A percentile compares a stretch with the other conserved stretches of the same genome.
These are phyloP conservation scores for Komagataella populi DNA, from an alignment of 805 yeast species.

Conservation along the genomic window DNA sequence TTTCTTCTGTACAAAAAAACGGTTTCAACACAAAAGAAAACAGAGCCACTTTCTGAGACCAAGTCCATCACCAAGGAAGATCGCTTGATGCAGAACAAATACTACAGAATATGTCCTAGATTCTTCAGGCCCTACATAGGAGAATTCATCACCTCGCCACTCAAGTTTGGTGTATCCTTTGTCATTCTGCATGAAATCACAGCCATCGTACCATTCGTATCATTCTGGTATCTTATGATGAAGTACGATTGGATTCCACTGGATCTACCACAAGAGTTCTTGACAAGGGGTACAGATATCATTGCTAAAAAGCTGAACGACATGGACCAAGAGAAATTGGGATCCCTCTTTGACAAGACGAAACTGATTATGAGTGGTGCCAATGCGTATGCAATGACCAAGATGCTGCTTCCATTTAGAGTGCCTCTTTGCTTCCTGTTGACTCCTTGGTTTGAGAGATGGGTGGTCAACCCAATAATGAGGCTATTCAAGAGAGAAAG, in stretches of 20 bases:
- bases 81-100: slow-evolving; percentile 14
- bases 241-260: slow-evolving; percentile 25
- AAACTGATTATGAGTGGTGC: slow-evolving; percentile 19
- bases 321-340: slow-evolving; percentile 4
- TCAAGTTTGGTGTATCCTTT: slow-evolving; percentile 29
- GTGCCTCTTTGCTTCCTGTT: slow-evolving; percentile 14
- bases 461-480: slow-evolving; percentile 17
- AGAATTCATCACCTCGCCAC: slow-evolving; percentile 16
- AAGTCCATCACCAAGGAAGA: slow-evolving; percentile 6
- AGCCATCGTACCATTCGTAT: slow-evolving; percentile 37
- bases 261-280: slow-evolving; percentile 34
- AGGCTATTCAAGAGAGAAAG: slow-evolving; percentile 6
- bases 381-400: slow-evolving; percentile 20
- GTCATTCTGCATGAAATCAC: slow-evolving; percentile 37
- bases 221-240: slow-evolving; percentile 36
- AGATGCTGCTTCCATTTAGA: slow-evolving; percentile 15
- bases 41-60: neutral
- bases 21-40: neutral
- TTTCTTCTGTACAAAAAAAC: neutral
- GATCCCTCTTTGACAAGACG: slow-evolving; percentile 14
- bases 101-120: slow-evolving; percentile 16
- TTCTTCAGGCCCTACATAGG: slow-evolving; percentile 18
- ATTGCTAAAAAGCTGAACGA: slow-evolving; percentile 24
- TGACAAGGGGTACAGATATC: slow-evolving; percentile 31
- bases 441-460: slow-evolving; percentile 22